Evolutionary conservation across 148 eudicot species (phyloP), one percentile per base, ranked within the genome.

Genomic region (Arctostaphylos glauca): DNA sequence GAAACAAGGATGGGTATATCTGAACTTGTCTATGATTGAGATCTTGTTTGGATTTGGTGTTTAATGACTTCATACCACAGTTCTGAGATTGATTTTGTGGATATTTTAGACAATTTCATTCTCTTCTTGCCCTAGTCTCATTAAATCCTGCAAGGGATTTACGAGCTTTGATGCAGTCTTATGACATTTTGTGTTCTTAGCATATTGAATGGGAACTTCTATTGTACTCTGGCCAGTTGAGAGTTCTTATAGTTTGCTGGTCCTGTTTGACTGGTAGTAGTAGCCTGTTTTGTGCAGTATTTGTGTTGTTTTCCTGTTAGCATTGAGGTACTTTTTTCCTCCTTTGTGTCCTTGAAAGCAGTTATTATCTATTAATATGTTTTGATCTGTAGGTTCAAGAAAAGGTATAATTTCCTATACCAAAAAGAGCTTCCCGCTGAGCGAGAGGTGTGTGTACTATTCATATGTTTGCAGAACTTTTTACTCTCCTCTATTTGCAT

Each of bases 351-450:
- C 25, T 66, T 9, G 71, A 5, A 25, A 18, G 76, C 48, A 60
- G 38, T 50, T 19, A 74, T 66, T n/a, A 15, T 9, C 5, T 55
- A 73, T 44, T 67, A 47, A 67, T 18, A 75, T 8, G 52, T 48
- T 60, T 46, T 83, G n/a, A n/a, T n/a, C n/a, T n/a, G 88, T 82
- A 96, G 98, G 90, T 94, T 94, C 91, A 91, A 90, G 91, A 96
- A 90, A 90, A 92, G 93, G 90, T 96, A 91, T 82, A 85, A 87
- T 73, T 96, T 96, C 84, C 58, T 93, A 53, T 94, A 91, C 71
- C 89, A 90, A 76, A 88, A 90, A 52, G 82, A 84, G 21, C 94
- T 96, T 85, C 97, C 99, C 72, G 88, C 95, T 50, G 99, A 96
- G 81, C 91, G 87, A 84, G 91, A 86, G 92, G 98, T 95, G 91